Base-by-base conservation (phyloP, 192 early-diverging fungal species). In the Glomus cerebriforme region DNA sequence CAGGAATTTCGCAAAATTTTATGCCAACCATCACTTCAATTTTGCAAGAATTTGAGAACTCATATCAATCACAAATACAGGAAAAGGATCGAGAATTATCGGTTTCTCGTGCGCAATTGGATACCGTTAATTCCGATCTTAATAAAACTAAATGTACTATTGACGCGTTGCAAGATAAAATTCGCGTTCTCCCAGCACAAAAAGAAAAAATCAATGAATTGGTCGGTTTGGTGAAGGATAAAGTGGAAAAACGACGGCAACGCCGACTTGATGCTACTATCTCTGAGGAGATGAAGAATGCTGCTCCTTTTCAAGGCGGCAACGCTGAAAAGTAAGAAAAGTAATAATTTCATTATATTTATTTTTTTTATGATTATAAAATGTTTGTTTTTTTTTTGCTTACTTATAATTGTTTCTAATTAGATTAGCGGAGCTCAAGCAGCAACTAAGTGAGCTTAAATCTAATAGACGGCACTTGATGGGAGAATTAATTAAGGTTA, bases 21-120 rank as follows among this genome's bases (percentile, higher is more conserved):
- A 13, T 77, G 0, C 63, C 59, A 35, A 60, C 12, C 32, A 37
- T 39, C 17, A 77, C 24, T 35, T 7, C 24, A 15, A 77, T 77
- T 31, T 49, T 77, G 29, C 76, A 66, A 26, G 64, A 67, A 26
- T 77, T 77, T 77, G 27, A 77, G 35, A 27, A 31, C 10, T 45
- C 31, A 2, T 77, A 77, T 15, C 63, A 66, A 19, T 32, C 7
- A 22, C 54, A 59, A 66, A 43, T 77, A 49, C 76, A 49, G 19
- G 24, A 19, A 32, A 66, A 66, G 39, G 39, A 64, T 3, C 45
- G 64, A 47, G 76, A 77, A 39, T 54, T 77, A 31, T 37, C 32
- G 2, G 15, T 9, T 19, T 26, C 22, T n/a, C 73, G 34, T 8
- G 17, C 49, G 1, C 45, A 62, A 35, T 59, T 75, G 62, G 26